These are phyloP conservation scores for Corchorus capsularis DNA, from an alignment of 345 rosid species.

Conservation along the genomic window DNA sequence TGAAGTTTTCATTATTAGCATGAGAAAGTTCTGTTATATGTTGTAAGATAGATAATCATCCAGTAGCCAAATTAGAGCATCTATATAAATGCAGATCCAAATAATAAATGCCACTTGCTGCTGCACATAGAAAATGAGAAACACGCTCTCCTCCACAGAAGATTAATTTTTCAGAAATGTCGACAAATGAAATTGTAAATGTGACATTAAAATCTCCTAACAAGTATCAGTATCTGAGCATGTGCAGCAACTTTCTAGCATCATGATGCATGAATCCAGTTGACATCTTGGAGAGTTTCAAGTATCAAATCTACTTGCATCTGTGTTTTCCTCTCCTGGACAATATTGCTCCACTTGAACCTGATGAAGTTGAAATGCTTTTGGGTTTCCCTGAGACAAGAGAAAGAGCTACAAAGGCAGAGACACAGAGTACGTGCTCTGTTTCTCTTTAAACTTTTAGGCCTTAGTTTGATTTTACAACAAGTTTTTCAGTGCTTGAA, in stretches of 20 bases:
- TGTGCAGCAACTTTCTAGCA: neutral
- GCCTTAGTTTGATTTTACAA: neutral
- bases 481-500: constrained; percentile 9
- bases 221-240: constrained; percentile 39
- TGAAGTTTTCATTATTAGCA: neutral
- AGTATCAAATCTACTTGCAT: constrained; percentile 36
- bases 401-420: constrained; percentile 60
- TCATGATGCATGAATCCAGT: neutral
- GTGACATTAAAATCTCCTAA: constrained; percentile 31
- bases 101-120: neutral
- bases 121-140: neutral
- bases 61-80: neutral
- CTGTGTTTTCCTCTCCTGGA: constrained; percentile 53
- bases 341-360: neutral
- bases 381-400: constrained; percentile 34
- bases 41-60: neutral
- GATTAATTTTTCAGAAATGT: neutral
- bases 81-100: neutral
- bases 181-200: neutral
- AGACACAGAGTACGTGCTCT: constrained; percentile 53
- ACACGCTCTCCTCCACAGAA: neutral
- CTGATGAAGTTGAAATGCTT: too few relatives aligned
- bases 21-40: neutral
- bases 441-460: neutral
- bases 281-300: constrained; percentile 39